Conservation (phyloP, 2,329 filamentous ascomycete species). For the Cryphonectria nitschkei region DNA sequence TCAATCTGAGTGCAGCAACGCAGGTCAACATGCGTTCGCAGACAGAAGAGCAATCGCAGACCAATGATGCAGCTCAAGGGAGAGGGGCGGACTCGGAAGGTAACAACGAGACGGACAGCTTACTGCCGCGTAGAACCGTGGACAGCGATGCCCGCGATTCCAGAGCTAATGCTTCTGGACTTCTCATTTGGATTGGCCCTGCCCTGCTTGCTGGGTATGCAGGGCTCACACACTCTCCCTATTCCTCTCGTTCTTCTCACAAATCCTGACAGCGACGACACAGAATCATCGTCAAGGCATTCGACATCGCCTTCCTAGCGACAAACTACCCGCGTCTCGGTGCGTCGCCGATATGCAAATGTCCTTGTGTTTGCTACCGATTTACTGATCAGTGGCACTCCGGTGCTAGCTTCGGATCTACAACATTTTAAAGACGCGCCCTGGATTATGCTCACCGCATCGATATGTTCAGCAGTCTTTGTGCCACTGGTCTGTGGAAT, state of each 20-base stretch:
- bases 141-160: neutral
- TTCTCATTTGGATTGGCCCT: neutral
- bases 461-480: neutral
- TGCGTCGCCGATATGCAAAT: neutral
- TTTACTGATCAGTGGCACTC: neutral
- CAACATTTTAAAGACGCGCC: constrained; percentile 1
- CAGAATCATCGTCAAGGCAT: neutral
- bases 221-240: neutral
- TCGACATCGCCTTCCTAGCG: neutral
- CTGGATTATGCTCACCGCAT: constrained; percentile 1
- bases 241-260: neutral
- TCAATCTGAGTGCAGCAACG: neutral
- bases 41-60: neutral
- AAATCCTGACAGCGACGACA: neutral
- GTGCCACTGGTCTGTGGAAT: neutral
- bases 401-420: neutral
- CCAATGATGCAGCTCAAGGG: neutral
- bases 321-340: neutral
- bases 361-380: neutral
- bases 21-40: neutral
- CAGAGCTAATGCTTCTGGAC: neutral
- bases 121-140: neutral
- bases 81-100: neutral
- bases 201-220: neutral
- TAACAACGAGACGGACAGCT: neutral